A percentile compares a stretch with the other conserved stretches of the same genome.
Conservation (phyloP, 208 protist species). For the Acanthamoeba royreba region DNA sequence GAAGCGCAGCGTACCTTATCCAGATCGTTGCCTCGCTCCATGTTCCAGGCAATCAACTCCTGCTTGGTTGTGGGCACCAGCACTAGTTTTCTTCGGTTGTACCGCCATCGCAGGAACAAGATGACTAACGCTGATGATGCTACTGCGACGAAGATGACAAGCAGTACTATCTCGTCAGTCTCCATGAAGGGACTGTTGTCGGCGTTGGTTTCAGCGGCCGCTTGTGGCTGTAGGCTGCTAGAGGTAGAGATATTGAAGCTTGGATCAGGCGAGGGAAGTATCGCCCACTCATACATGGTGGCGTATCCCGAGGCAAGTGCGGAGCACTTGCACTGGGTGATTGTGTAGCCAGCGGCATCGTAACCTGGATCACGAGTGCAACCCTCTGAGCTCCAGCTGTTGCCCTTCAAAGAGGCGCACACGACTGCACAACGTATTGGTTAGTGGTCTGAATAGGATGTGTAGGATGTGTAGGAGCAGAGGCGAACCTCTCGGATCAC, state of each 20-base stretch:
- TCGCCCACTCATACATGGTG: not conserved
- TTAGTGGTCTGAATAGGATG: too few species aligned
- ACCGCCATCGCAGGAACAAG: not conserved
- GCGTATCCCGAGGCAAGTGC: not conserved
- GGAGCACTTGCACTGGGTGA: not conserved
- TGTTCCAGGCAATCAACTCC: not conserved
- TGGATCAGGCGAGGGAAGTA: not conserved
- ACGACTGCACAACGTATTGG: not conserved
- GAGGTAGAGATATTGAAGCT: not conserved
- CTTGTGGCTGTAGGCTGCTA: not conserved
- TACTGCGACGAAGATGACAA: not conserved
- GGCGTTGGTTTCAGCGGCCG: not conserved
- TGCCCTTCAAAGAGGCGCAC: not conserved
- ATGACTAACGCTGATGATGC: not conserved
- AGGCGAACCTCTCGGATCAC: not conserved
- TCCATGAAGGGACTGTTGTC: not conserved
- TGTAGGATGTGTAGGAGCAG: not conserved
- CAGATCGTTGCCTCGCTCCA: not conserved
- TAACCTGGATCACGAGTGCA: not conserved
- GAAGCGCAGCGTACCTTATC: not conserved
- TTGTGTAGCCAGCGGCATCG: not conserved
- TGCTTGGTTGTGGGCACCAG: not conserved
- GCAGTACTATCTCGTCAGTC: conserved; percentile 14
- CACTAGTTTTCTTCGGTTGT: not conserved
- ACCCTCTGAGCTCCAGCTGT: not conserved